Evolutionary conservation across 2,329 filamentous ascomycete genomes (phyloP), one percentile per base, ranked within the genome.

Genomic region (Penicillium sp.): DNA sequence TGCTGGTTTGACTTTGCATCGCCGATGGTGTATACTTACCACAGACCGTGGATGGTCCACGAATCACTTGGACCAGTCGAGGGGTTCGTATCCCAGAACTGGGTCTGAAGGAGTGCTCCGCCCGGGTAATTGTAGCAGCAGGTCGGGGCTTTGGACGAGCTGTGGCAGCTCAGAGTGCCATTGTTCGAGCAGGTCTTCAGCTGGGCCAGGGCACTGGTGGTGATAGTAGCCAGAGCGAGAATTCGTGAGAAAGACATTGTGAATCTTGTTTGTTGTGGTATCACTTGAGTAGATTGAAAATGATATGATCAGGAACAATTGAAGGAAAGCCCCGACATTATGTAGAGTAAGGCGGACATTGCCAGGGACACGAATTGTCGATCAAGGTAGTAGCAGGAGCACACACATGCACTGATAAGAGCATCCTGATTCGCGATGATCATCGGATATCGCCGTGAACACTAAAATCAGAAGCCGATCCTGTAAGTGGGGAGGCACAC

Each of bases 111-210:
- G 27, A 86, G 68, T 47, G 82, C 76, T 22, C 83, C 83, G 33
- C 83, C 83, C 0, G 83, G 83, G 14, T 77, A 73, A 58, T 85
- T 83, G 74, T 82, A 84, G 74, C 83, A 86, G 73, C 83, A 86
- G 3, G 62, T 83, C 70, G 56, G 74, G 53, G 43, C 78, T 74
- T 70, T 72, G 4, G 79, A 79, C 6, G 77, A 80, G 64, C 82
- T 83, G 53, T 82, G 79, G 64, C 83, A 85, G 65, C 82, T 85
- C 49, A 84, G 67, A 55, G 79, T 77, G 7, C 73, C 72, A 57
- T 75, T 57, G 42, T 57, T 62, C 40, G 62, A 58, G 54, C 72
- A 75, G 22, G 64, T 60, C 44, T 69, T 57, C 6, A 70, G 58
- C 44, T 54, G 48, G 31, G 67, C 69, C 20, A 62, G 56, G 11